Evolutionary conservation across 1,284 basidiomycete species (phyloP), one percentile per base, ranked within the genome.

Genomic region (Cutaneotrichosporon daszewskae): DNA sequence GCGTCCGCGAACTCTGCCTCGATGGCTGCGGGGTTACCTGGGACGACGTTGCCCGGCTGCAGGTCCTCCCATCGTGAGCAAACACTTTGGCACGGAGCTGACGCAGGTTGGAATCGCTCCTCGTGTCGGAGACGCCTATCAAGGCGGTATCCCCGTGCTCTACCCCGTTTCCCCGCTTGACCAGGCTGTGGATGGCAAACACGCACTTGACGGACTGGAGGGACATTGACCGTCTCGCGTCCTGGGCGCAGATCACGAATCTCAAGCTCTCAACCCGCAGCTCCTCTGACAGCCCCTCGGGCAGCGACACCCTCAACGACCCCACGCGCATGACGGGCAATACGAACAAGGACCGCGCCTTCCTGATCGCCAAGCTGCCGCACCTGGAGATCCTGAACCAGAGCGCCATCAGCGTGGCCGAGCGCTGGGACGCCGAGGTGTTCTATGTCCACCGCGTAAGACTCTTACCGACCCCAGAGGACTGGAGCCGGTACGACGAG

Each of bases 371-470:
- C 35, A 81, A 79, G 59, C 75, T 94, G 5, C 77, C 82, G 5
- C 73, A 73, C 11, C 75, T 95, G 22, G 59, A 62, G 10, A 61
- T 62, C 24, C 77, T 95, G 29, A 31, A 55, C 64, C 45, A 85
- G 87, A 65, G 57, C 79, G 71, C 47, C 4, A 14, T 35, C 12
- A 25, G 25, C 8, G 45, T 67, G 8, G 79, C 77, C 49, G 89
- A 94, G 63, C 76, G 92, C 27, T 75, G 71, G n/a, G 92, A 96
- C 59, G 82, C 84, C 37, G 91, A 96, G 69, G 68, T 88, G 31
- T 87, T 84, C 62, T 94, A 91, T 68, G 73, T 92, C 40, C 82
- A 82, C n/a, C 45, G 44, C 20, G 26, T 76, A 73, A 58, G 72
- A 83, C 50, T 72, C 17, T 33, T 47, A 14, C 45, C 8, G 20